Base-by-base conservation (phyloP, 345 rosid species). In the Brassica napus region DNA sequence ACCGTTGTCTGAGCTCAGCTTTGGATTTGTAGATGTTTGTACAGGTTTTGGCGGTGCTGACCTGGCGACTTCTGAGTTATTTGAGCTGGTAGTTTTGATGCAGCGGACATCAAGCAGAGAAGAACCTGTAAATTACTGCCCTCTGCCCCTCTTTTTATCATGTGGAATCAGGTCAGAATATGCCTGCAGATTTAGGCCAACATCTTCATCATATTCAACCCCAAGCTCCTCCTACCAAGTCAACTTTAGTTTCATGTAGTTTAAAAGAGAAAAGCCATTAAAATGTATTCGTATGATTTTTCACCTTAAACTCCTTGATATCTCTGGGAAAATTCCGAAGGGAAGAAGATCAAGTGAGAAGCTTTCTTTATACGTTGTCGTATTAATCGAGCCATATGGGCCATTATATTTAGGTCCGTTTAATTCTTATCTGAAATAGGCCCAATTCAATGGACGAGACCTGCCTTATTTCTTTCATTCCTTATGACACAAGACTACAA, bases 151-250 rank as follows among this genome's bases (percentile, higher is more conserved):
- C 86, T 93, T 55, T 89, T 89, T 65, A 88, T 85, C 99, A 68
- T 96, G 92, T 14, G 73, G 24, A 83, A 65, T 65, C n/a, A 65
- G 47, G 65, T 37, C 89, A 58, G 82, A 76, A 79, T 86, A 87
- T 14, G 89, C 77, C 84, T 88, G 96, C 81, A 95, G 81, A 81
- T 79, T 89, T 73, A 90, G 87, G 59, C 89, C 91, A 0, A 87
- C 87, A 82, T 93, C 97, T 85, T 96, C 98, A 84, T 95, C 99
- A 73, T 92, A 87, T 79, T 92, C 97, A 68, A 93, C 78, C 44
- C 94, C 98, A 75, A 92, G 93, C 71, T 93, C 99, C 82, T 89
- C 98, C 97, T 93, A 89, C 81, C 82, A 82, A 71, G 73, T 49
- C 71, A 71, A n/a, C 57, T 1, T 23, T 23, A 23, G 24, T 23